Base-by-base conservation (phyloP, 176 grass and related monocot genomes). In the Dendrocalamus sinicus region DNA sequence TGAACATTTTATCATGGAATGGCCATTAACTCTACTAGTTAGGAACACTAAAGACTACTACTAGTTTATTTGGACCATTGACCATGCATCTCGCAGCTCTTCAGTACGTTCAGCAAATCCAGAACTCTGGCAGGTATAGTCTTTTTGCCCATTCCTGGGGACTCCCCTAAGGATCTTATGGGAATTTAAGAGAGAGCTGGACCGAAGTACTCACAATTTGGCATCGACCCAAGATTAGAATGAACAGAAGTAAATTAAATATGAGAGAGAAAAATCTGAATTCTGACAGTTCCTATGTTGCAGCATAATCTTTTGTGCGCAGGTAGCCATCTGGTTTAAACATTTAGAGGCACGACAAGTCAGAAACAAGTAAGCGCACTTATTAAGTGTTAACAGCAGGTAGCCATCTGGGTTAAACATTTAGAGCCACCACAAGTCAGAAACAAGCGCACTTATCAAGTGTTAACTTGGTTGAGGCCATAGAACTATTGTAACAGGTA, bases 141-240 rank as follows among this genome's bases (percentile, higher is more conserved):
- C 15, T 73, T 23, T 73, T 72, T 72, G 70, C n/a, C 70, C 12
- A 73, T 73, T 46, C 68, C 16, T 46, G 22, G 68, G 67, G 39
- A 44, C 1, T 44, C 37, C 5, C 4, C 62, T 22, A 67, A 35
- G 26, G 26, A 80, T 80, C 37, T 67, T 44, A 35, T 66, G 30
- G 19, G 67, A 70, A 44, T 44, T 70, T 70, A 10, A 44, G 15
- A 20, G 55, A 70, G 67, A 70, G 39, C 39, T 71, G 5, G 20
- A 41, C 20, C 12, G 1, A 26, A 50, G 45, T 8, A 5, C 44
- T 28, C 45, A 32, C 5, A 5, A 35, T 45, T 13, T 23, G 12
- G 45, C 22, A 5, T 46, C 5, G 24, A 32, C 0, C 11, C 7
- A 72, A 73, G 45, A 54, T 22, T 75, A 30, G 15, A 54, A 53